Evolutionary conservation across 495 filamentous ascomycete species (phyloP), one percentile per base, ranked within the genome.

Genomic region (Pseudoneurospora amorphoporcata): DNA sequence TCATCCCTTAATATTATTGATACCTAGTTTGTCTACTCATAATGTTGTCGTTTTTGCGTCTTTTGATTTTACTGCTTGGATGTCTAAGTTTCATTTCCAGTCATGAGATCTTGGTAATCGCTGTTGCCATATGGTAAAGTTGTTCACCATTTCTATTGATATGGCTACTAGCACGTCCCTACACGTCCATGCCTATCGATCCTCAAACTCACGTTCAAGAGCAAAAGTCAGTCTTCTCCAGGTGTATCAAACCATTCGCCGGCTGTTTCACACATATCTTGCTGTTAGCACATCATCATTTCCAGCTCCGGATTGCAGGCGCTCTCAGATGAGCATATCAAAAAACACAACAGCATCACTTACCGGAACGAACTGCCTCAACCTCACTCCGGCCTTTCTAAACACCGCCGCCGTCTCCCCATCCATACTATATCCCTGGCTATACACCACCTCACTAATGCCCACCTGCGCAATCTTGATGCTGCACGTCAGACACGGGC

Each of bases 381-480:
- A 80, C 61, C 84, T 84, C 9, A 97, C 91, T 8, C 93, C 93
- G 10, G 91, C 94, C 77, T 91, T 84, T 72, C 85, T 78, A 68
- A 97, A 89, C 53, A 97, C 89, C 37, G 85, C 86, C n/a, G 94
- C 92, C 39, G 94, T 93, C 82, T 93, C 88, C 35, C 81, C 84
- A 80, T 99, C 95, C 92, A 99, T 97, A 73, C 92, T 93, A 77
- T 99, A 99, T 8, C 93, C 88, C 77, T 95, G 91, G 68, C 88
- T 92, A 79, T 96, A 99, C 38, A 99, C 95, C 37, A 99, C 95
- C 84, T 99, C 95, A 32, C 86, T 89, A 39, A 99, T 97, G 0
- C 95, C 95, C 35, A 98, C 93, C 82, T 99, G 95, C 8, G 92
- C 90, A 77, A 99, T 98, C 81, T 99, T 99, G 82, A 98, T 94